Conservation (phyloP, 2,329 filamentous ascomycete genomes). For the Penicillium sp. region DNA sequence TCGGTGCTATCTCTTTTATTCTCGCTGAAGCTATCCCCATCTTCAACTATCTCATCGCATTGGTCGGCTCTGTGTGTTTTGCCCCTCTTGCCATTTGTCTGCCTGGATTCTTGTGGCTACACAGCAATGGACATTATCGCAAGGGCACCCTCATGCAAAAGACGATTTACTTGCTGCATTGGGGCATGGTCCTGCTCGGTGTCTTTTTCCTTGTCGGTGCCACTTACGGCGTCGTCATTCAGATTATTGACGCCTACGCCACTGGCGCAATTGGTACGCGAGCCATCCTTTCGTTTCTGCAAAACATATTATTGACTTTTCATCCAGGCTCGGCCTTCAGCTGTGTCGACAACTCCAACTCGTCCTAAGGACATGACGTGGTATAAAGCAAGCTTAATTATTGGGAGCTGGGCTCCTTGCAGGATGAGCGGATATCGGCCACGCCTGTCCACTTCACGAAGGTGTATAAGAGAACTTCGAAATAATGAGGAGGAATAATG, state of each 20-base stretch:
- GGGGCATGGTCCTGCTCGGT: slow-evolving; percentile 44
- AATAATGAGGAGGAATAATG: background rate
- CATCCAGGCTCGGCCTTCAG: slow-evolving; percentile 24
- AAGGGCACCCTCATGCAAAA: slow-evolving; percentile 39
- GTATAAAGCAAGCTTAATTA: background rate
- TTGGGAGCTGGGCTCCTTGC: background rate
- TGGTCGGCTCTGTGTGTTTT: slow-evolving; percentile 53
- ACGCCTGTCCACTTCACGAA: background rate
- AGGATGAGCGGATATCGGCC: too few relatives aligned
- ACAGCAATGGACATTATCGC: slow-evolving; percentile 47
- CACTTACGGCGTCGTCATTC: slow-evolving; percentile 31
- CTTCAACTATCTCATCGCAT: slow-evolving; percentile 53
- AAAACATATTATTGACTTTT: background rate
- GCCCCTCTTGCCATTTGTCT: slow-evolving; percentile 52
- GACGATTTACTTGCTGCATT: slow-evolving; percentile 42
- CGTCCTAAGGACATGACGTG: background rate
- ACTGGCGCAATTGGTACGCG: slow-evolving; percentile 22
- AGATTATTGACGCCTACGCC: slow-evolving; percentile 26
- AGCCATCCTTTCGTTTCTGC: background rate
- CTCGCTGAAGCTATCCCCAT: slow-evolving; percentile 55
- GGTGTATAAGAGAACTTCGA: too few relatives aligned
- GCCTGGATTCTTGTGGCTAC: slow-evolving; percentile 53
- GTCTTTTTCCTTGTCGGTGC: slow-evolving; percentile 49
- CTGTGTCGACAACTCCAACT: slow-evolving; percentile 28
- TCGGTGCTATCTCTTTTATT: slow-evolving; percentile 49